Evolutionary conservation across 257 asterid species (phyloP), one percentile per base, ranked within the genome.

Genomic region (Fraxinus pennsylvanica): DNA sequence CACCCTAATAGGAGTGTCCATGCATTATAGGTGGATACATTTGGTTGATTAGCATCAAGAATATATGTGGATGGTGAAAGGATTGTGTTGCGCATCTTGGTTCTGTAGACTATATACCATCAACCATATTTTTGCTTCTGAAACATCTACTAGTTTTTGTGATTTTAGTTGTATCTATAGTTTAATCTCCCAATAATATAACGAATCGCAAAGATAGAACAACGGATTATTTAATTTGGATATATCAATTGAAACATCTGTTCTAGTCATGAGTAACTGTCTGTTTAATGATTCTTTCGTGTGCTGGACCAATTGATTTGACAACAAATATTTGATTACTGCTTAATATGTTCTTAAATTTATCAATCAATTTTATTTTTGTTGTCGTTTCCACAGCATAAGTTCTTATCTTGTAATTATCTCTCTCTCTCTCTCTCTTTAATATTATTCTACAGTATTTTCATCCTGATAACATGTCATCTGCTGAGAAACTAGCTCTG

Each of bases 381-480:
- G 14, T 61, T 61, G 6, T 67, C 9, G 14, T 74, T 21, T n/a
- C 67, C 9, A 10, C 68, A 10, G 33, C 63, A 27, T 74, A 68
- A 75, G 74, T 50, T 74, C 52, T 30, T 77, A 21, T 68, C 69
- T 9, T 54, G 14, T 33, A 5, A 33, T 33, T 33, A 33, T 33
- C 4, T 33, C 36, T 33, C 36, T 29, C 30, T 29, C 30, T 29
- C 30, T 33, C 35, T 33, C 36, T 33, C 4, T 33, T 33, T 33
- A 33, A 33, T 33, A 33, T 33, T 33, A 4, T 33, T 33, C 36
- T 57, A 66, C 93, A 92, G 97, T 94, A 87, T 85, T 91, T 92
- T 80, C 92, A 94, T 85, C 97, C 97, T 9, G 97, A 88, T 84
- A 88, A 89, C 87, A 90, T 93, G 96, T 96, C 97, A 45, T 87